Percentiles rank a stretch among this genome's conserved stretches.
phyloP scores from a whole-genome alignment of 371 early-diverging fungal genomes.

The Lichtheimia ornata region DNA sequence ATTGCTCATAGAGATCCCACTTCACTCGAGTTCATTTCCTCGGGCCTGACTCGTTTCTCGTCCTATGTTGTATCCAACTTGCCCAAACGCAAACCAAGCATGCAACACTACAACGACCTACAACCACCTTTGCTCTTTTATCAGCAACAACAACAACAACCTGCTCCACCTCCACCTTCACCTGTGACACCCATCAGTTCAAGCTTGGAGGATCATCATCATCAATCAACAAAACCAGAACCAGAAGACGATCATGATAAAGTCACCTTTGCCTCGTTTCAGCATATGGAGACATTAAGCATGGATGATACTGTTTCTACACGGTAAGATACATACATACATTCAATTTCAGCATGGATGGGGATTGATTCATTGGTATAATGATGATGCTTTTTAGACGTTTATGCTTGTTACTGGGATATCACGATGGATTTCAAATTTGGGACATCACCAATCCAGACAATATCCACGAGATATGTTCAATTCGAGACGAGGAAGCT shows the following conservation, averaged over 20 bases:
- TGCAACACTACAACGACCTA: slow-evolving; percentile 33
- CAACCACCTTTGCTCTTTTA: slow-evolving; percentile 25
- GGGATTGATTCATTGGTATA: background rate
- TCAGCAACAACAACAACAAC: slow-evolving; percentile 35
- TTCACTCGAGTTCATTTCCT: slow-evolving; percentile 60
- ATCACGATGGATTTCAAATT: slow-evolving; percentile 79
- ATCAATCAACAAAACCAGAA: slow-evolving; percentile 17
- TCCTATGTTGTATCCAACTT: slow-evolving; percentile 57
- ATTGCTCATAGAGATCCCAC: slow-evolving; percentile 54
- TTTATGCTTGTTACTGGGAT: slow-evolving; percentile 71
- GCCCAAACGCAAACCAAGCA: slow-evolving; percentile 40
- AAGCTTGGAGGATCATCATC: slow-evolving; percentile 12
- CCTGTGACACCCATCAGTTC: slow-evolving; percentile 12
- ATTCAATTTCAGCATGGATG: background rate
- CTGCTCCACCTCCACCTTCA: slow-evolving; percentile 7
- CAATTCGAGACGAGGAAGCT: slow-evolving; percentile 56
- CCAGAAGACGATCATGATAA: slow-evolving; percentile 27
- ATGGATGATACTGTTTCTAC: background rate
- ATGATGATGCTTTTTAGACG: slow-evolving; percentile 37
- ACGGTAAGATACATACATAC: background rate
- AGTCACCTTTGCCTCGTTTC: slow-evolving; percentile 37
- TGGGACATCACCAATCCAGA: slow-evolving; percentile 77
- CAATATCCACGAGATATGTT: slow-evolving; percentile 70
- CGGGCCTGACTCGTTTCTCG: slow-evolving; percentile 58
- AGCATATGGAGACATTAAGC: slow-evolving; percentile 19